These are phyloP conservation scores for Actinomortierella wolfii DNA, from an alignment of 371 early-diverging fungal species.

Conservation along the genomic window DNA sequence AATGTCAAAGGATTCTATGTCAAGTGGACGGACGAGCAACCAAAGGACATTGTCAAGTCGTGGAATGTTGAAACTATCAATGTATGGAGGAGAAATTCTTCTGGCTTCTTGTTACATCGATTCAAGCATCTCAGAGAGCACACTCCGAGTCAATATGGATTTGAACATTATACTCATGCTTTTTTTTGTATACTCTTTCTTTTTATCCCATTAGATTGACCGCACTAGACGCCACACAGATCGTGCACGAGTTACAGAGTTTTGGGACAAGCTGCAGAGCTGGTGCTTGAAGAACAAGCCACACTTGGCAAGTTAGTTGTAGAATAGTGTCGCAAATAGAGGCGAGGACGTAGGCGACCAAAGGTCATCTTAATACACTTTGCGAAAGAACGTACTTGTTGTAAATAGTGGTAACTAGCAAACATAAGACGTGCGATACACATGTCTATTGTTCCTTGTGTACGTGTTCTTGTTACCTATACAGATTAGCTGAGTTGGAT, in stretches of 20 bases:
- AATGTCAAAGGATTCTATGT: conserved; percentile 82
- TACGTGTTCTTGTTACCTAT: too few species aligned
- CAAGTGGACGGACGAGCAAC: conserved; percentile 77
- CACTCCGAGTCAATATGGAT: too few species aligned
- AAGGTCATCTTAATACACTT: too few species aligned
- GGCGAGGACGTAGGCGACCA: too few species aligned
- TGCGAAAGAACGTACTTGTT: too few species aligned
- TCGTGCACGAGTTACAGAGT: conserved; percentile 71
- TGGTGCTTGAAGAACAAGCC: conserved; percentile 66
- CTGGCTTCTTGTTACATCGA: neutral
- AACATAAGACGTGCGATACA: too few species aligned
- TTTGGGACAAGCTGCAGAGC: conserved; percentile 77
- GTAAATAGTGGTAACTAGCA: too few species aligned
- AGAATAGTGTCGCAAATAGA: too few species aligned
- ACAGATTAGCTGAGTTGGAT: too few species aligned
- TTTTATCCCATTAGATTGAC: conserved; percentile 59
- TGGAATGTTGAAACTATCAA: conserved; percentile 83
- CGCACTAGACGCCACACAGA: conserved; percentile 77
- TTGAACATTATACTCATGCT: conserved; percentile 2
- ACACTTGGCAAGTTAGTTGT: conserved; percentile 51
- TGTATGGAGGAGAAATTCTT: conserved; percentile 44
- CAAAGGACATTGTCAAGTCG: conserved; percentile 56
- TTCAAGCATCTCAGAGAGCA: neutral
- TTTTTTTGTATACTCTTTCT: conserved; percentile 1
- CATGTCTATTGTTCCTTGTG: too few species aligned